phyloP scores from a whole-genome alignment of 257 asterid species.

The Scutellaria baicalensis region DNA sequence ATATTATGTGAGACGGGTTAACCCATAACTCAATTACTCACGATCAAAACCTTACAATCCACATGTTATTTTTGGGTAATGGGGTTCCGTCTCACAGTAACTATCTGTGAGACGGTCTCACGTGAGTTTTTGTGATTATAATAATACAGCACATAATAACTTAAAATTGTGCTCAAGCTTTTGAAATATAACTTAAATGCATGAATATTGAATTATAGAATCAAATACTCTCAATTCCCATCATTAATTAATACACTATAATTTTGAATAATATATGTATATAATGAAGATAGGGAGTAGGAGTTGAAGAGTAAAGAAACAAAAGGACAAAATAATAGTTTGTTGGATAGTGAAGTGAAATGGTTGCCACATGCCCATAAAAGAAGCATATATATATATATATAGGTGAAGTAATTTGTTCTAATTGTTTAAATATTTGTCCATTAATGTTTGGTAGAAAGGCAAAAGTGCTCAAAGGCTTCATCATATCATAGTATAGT shows the following conservation, averaged over 20 bases:
- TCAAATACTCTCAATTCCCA: not conserved
- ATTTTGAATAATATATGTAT: not conserved
- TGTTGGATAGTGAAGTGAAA: slow-evolving; percentile 12
- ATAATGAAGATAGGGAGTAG: not conserved
- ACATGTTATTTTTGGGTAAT: no score
- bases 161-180: no score
- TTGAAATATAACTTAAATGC: no score
- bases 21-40: no score
- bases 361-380: slow-evolving; percentile 7
- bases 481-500: slow-evolving; percentile 4
- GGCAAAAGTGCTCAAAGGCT: not conserved
- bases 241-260: not conserved
- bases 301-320: not conserved
- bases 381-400: no score
- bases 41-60: no score
- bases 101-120: no score
- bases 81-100: no score
- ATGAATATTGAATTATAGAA: no score
- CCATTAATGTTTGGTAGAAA: slow-evolving; percentile 38
- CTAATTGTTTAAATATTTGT: slow-evolving; percentile 2
- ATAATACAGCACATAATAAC: no score
- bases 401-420: slow-evolving; percentile 10
- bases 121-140: no score
- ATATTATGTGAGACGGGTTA: no score
- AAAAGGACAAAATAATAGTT: slow-evolving; percentile 16